These are phyloP conservation scores for Plasmodium vivax DNA, from an alignment of 169 alveolate species.

Conservation along the genomic window DNA sequence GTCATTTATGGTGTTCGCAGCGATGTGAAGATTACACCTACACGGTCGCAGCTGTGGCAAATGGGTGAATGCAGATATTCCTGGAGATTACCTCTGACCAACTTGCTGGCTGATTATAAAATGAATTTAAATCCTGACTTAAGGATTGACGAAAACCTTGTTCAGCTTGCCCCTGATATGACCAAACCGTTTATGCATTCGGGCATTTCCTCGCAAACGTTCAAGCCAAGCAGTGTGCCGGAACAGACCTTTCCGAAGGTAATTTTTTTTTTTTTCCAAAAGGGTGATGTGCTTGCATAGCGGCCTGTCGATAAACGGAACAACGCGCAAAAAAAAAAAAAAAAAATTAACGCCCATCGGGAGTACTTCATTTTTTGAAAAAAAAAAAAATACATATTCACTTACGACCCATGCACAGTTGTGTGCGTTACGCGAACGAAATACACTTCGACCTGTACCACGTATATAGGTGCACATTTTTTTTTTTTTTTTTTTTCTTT, in stretches of 20 bases:
- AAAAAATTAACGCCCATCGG: background rate
- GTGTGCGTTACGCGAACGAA: background rate
- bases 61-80: constrained; percentile 78
- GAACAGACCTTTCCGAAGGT: constrained; percentile 66
- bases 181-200: constrained; percentile 75
- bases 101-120: constrained; percentile 81
- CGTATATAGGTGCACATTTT: background rate
- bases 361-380: constrained; percentile 6
- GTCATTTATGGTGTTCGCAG: constrained; percentile 83
- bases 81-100: constrained; percentile 84
- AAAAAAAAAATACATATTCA: background rate
- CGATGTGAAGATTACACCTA: constrained; percentile 76
- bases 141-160: constrained; percentile 66
- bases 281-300: background rate
- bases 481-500: background rate
- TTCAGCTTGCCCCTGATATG: constrained; percentile 58
- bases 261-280: background rate
- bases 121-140: constrained; percentile 64
- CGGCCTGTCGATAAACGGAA: background rate
- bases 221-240: constrained; percentile 58
- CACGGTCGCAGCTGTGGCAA: constrained; percentile 74
- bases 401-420: background rate
- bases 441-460: background rate
- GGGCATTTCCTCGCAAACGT: constrained; percentile 70
- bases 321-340: background rate